Percentiles rank a stretch among this genome's conserved stretches.
Evolutionary conservation across 441 rosid genomes (phyloP).

Genomic region (Erodium chrysanthum): DNA sequence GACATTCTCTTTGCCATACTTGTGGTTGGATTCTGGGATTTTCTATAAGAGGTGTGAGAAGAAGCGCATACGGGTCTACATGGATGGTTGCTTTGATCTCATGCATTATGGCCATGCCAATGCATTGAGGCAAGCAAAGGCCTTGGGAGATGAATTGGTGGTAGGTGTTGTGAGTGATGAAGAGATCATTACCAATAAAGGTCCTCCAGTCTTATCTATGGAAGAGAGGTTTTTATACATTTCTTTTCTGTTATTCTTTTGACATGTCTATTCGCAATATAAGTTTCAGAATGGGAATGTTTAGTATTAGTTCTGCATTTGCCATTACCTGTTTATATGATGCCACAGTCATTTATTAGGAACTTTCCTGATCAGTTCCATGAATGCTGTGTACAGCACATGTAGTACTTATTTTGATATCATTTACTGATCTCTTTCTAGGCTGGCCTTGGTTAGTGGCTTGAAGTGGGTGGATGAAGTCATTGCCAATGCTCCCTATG

Average conservation of each 20-base stretch:
- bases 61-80: conserved; percentile 72
- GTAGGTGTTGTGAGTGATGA: conserved; percentile 92
- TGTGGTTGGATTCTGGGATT: too few relatives aligned
- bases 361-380: neutral
- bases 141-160: conserved; percentile 78
- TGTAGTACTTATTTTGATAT: too few relatives aligned
- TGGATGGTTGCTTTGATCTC: conserved; percentile 87
- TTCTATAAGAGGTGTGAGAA: conserved; percentile 31
- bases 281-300: neutral
- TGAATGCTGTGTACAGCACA: too few relatives aligned
- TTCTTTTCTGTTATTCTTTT: neutral
- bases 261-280: neutral
- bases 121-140: conserved; percentile 85
- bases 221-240: conserved; percentile 54
- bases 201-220: conserved; percentile 84
- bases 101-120: conserved; percentile 42
- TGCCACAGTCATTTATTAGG: neutral
- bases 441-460: conserved; percentile 83
- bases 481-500: conserved; percentile 83
- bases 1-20: conserved; percentile 29
- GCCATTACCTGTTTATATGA: too few relatives aligned
- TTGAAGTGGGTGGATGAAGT: conserved; percentile 98
- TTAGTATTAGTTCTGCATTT: neutral
- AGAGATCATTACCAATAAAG: conserved; percentile 85
- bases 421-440: conserved; percentile 13